Evolutionary conservation across 257 asterid genomes (phyloP).

Genomic region (Leonotis leonurus): DNA sequence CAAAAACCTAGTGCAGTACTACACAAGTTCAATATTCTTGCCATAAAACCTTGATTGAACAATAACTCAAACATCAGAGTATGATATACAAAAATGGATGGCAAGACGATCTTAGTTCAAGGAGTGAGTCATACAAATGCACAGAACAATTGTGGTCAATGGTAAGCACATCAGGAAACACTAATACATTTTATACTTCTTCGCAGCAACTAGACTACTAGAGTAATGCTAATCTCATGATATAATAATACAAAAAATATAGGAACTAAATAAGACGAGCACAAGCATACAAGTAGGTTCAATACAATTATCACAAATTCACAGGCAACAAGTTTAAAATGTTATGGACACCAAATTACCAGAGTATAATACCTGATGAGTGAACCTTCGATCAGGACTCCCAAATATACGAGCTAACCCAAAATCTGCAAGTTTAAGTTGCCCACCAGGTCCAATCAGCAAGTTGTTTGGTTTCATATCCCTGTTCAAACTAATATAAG

Average conservation of each 20-base stretch:
- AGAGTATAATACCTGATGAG: constrained; percentile 71
- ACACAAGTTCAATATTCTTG: constrained; percentile 15
- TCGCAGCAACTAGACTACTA: neutral
- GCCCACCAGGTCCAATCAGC: constrained; percentile 85
- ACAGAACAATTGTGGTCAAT: neutral
- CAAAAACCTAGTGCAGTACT: constrained; percentile 62
- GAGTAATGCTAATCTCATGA: neutral
- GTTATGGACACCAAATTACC: neutral
- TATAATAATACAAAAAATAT: neutral
- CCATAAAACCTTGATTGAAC: too few relatives aligned
- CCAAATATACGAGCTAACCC: constrained; percentile 97
- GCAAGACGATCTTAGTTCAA: constrained; percentile 1
- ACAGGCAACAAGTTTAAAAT: constrained; percentile 1
- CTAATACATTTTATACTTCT: neutral
- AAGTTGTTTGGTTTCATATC: constrained; percentile 98
- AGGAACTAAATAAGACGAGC: neutral
- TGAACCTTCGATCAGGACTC: constrained; percentile 91
- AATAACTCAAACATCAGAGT: neutral
- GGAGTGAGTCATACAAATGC: neutral
- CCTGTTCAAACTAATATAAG: constrained; percentile 37
- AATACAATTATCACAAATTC: neutral
- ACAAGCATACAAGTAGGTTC: neutral
- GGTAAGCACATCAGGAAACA: neutral
- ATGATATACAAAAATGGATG: neutral
- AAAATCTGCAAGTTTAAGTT: constrained; percentile 94